phyloP scores from a whole-genome alignment of 352 stramenopile species.

The Phytophthora europaea region DNA sequence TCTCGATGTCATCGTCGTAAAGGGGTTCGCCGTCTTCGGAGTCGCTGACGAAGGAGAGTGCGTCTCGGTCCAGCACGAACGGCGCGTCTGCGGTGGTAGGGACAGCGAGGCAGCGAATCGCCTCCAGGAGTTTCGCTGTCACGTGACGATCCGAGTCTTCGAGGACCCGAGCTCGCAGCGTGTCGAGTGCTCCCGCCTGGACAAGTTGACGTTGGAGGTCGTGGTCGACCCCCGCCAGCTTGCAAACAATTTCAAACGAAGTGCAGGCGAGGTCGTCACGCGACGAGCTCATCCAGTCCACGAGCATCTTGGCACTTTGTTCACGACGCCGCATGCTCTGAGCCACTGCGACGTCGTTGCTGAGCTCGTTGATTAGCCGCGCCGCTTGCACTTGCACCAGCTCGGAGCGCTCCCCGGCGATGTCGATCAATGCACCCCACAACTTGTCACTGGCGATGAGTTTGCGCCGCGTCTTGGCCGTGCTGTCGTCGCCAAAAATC shows the following conservation, averaged over 20 bases:
- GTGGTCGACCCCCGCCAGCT: slow-evolving; percentile 44
- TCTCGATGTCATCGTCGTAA: slow-evolving; percentile 70
- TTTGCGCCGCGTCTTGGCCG: slow-evolving; percentile 60
- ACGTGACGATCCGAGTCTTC: slow-evolving; percentile 52
- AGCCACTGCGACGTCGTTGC: slow-evolving; percentile 34
- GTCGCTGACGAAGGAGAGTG: slow-evolving; percentile 72
- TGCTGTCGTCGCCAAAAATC: slow-evolving; percentile 69
- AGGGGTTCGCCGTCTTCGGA: slow-evolving; percentile 61
- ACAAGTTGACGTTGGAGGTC: slow-evolving; percentile 51
- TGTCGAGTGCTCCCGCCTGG: slow-evolving; percentile 48
- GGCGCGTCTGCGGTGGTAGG: slow-evolving; percentile 5
- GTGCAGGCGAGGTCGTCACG: slow-evolving; percentile 43
- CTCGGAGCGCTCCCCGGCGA: slow-evolving; percentile 31
- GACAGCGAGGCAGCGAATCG: slow-evolving; percentile 59
- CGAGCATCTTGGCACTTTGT: slow-evolving; percentile 38
- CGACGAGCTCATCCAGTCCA: slow-evolving; percentile 56
- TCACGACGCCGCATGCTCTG: slow-evolving; percentile 38
- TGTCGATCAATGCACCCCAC: slow-evolving; percentile 52
- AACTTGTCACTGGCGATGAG: slow-evolving; percentile 61
- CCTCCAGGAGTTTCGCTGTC: slow-evolving; percentile 59
- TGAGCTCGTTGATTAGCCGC: slow-evolving; percentile 51
- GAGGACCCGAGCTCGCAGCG: slow-evolving; percentile 51
- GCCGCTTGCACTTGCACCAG: slow-evolving; percentile 63
- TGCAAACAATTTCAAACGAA: slow-evolving; percentile 55
- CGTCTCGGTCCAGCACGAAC: slow-evolving; percentile 61